Base-by-base conservation (phyloP, 2,329 filamentous ascomycete genomes). In the Ascocoryne sarcoides region DNA sequence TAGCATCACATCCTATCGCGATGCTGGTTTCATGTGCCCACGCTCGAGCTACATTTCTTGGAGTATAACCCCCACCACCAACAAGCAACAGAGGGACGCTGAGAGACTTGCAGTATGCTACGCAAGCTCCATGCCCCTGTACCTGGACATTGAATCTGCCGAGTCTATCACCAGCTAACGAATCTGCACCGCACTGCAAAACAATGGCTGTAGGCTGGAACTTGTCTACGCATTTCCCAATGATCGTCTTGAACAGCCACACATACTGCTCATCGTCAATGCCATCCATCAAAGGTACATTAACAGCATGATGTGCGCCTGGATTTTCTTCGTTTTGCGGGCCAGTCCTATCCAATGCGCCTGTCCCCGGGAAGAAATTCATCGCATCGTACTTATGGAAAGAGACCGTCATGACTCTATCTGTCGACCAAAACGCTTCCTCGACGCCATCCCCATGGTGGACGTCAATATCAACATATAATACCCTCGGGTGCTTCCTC, bases 1-100 rank as follows among this genome's bases (percentile, higher is more conserved):
- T 74, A 48, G 82, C 71, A 45, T 83, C 72, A 42, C 79, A 79
- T 51, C 81, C 79, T 47, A 93, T 84, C 45, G 87, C 87, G 51
- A 96, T 86, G 45, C 84, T 84, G 10, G 92, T 98, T 66, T 98
- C 92, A 64, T 94, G 90, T 17, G 89, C 87, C 92, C 92, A 98
- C 20, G 90, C 88, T 39, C 92, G 83, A 31, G 92, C 92, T 5
- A 98, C 92, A 57, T 98, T 98, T 49, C 90, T 79, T 4, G 92
- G 89, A 10, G 92, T 98, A 64, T 98, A 98, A 19, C 92, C 92
- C 42, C 92, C 92, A 29, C 92, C 92, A 32, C 92, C 92, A 43
- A 96, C 85, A 40, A 98, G 76, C 36, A 98, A 79, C 46, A 96
- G 73, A 2, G 92, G 92, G 1, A 94, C 68, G 5, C 75, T 71